Conservation (phyloP, 164 flowering plant species). For the Liriodendron chinense region DNA sequence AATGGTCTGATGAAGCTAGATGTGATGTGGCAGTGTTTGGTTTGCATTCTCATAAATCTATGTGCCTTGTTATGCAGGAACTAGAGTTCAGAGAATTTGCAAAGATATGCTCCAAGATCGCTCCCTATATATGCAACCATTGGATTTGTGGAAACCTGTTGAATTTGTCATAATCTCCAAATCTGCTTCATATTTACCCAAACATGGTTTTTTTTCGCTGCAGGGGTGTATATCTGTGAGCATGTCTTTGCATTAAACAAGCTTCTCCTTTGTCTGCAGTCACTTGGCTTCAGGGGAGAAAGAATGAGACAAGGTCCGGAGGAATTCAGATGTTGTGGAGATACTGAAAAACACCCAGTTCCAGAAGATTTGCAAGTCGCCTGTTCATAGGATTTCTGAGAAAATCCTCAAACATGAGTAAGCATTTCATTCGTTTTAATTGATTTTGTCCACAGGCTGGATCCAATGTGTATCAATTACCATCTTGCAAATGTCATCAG, state of each 20-base stretch:
- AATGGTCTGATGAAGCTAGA: no score
- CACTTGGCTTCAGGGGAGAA: conserved; percentile 73
- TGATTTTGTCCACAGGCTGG: not conserved
- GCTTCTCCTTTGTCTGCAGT: conserved; percentile 6
- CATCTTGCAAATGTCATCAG: no score
- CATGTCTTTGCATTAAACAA: conserved; percentile 9
- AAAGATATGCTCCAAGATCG: no score
- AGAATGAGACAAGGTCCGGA: conserved; percentile 78
- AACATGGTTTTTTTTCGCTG: no score
- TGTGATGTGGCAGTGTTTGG: no score
- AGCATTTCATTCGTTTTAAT: conserved; percentile 21
- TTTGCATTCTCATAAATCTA: no score
- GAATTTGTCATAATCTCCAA: no score
- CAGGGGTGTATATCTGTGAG: conserved; percentile 5
- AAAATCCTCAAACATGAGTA: conserved; percentile 77
- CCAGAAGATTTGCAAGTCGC: conserved; percentile 48
- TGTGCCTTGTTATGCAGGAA: no score
- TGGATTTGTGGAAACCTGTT: no score
- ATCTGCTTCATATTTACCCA: no score
- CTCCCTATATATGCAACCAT: no score
- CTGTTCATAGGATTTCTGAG: conserved; percentile 48
- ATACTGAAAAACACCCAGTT: conserved; percentile 68
- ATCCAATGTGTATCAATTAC: not conserved
- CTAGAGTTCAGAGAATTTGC: no score
- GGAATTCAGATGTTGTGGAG: conserved; percentile 72